A percentile compares a stretch with the other conserved stretches of the same genome.
Evolutionary conservation across 225 moss, liverwort and hornwort species (phyloP).

Genomic region (Marchantia paleacea): DNA sequence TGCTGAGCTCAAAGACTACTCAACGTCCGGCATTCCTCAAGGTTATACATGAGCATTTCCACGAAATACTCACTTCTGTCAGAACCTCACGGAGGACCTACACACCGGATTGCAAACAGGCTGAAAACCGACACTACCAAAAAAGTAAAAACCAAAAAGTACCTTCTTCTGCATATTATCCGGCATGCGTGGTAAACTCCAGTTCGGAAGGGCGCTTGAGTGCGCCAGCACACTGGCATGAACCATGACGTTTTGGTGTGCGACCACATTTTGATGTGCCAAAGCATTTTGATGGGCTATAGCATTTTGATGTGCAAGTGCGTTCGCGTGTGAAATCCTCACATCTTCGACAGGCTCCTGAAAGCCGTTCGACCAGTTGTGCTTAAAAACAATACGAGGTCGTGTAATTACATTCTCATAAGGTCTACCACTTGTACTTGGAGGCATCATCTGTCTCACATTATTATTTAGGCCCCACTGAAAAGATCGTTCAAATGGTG

Average conservation of each 20-base stretch:
- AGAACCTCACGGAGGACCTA: too few relatives aligned
- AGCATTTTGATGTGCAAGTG: conserved; percentile 35
- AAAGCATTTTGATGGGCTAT: conserved; percentile 29
- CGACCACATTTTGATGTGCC: conserved; percentile 30
- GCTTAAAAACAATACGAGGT: conserved; percentile 86
- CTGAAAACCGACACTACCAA: too few relatives aligned
- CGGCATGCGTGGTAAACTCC: conserved; percentile 75
- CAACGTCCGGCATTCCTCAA: too few relatives aligned
- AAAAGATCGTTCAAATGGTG: conserved; percentile 55
- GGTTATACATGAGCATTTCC: too few relatives aligned
- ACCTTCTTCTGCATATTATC: conserved; percentile 70
- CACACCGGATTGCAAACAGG: too few relatives aligned
- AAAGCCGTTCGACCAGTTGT: conserved; percentile 72
- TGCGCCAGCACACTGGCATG: conserved; percentile 35
- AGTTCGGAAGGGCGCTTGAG: conserved; percentile 53
- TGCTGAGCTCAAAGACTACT: too few relatives aligned
- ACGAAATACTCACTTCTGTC: too few relatives aligned
- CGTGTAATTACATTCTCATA: conserved; percentile 36
- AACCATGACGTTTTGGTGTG: conserved; percentile 28
- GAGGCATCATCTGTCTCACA: conserved; percentile 56
- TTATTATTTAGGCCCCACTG: conserved; percentile 62
- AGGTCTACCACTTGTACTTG: conserved; percentile 48
- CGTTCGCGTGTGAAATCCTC: conserved; percentile 41
- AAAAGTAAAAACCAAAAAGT: too few relatives aligned
- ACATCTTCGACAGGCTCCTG: conserved; percentile 70